Percentiles rank a stretch among this genome's conserved stretches.
Conservation (phyloP, 768 basidiomycete species). For the Sarcodon sp. region DNA sequence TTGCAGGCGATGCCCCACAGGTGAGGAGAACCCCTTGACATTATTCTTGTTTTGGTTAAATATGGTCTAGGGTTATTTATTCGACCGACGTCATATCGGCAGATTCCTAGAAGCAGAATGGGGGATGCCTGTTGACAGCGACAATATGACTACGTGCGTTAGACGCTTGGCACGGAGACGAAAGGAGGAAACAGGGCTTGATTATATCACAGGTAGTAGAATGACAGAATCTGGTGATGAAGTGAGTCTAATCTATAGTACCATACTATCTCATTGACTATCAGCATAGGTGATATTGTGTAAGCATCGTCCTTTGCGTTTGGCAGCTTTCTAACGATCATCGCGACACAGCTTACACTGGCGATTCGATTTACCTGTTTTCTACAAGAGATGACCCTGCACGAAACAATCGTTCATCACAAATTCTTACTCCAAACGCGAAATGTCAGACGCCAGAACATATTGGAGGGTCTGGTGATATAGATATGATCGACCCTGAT, state of each 20-base stretch:
- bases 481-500: slow-evolving; percentile 7
- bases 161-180: slow-evolving; percentile 53
- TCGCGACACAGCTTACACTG: slow-evolving; percentile 46
- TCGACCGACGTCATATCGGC: slow-evolving; percentile 66
- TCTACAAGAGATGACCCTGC: slow-evolving; percentile 55
- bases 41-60: slow-evolving; percentile 5
- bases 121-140: slow-evolving; percentile 41
- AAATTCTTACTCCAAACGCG: slow-evolving; percentile 8
- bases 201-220: slow-evolving; percentile 70
- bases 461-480: slow-evolving; percentile 8
- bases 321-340: not conserved
- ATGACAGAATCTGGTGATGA: slow-evolving; percentile 63
- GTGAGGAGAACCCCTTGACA: slow-evolving; percentile 28
- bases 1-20: slow-evolving; percentile 69
- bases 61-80: slow-evolving; percentile 54
- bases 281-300: slow-evolving; percentile 45
- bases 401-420: slow-evolving; percentile 4
- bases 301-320: slow-evolving; percentile 19
- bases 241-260: slow-evolving; percentile 23
- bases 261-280: not conserved
- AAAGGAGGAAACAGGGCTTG: slow-evolving; percentile 26
- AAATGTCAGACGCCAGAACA: not conserved
- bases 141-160: slow-evolving; percentile 63
- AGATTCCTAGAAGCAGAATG: slow-evolving; percentile 53
- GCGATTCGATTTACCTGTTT: slow-evolving; percentile 61